Percentiles rank a stretch among this genome's conserved stretches.
Evolutionary conservation across 495 filamentous ascomycete species (phyloP).

Genomic region (Stereocaulon alpinum): DNA sequence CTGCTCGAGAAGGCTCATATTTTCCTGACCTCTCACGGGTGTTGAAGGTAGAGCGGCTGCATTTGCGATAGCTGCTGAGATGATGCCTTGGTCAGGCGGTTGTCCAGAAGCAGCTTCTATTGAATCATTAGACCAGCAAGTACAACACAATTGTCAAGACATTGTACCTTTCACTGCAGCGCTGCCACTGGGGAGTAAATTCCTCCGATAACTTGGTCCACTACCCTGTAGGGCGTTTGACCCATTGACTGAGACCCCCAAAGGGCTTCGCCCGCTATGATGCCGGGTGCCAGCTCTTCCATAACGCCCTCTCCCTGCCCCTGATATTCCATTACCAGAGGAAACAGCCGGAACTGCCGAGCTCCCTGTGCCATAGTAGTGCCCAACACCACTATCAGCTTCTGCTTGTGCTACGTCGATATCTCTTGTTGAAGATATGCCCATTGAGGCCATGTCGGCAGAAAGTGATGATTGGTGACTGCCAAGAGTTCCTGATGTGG

Average conservation of each 20-base stretch:
- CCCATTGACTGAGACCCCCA: conserved; percentile 48
- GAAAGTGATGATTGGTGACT: conserved; percentile 53
- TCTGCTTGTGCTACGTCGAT: conserved; percentile 33
- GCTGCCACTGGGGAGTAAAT: background rate
- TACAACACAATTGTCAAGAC: background rate
- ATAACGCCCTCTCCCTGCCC: conserved; percentile 69
- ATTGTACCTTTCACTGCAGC: conserved; percentile 18
- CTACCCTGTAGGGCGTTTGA: conserved; percentile 33
- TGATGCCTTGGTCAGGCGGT: conserved; percentile 59
- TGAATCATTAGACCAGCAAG: conserved; percentile 11
- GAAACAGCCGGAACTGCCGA: conserved; percentile 34
- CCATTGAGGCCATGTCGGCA: conserved; percentile 53
- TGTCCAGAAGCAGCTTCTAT: conserved; percentile 12
- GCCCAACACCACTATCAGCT: conserved; percentile 38
- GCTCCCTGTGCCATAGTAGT: conserved; percentile 47
- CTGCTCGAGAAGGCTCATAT: conserved; percentile 66
- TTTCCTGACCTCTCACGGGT: conserved; percentile 52
- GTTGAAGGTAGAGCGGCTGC: conserved; percentile 59
- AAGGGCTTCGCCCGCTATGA: conserved; percentile 53
- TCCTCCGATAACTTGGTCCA: conserved; percentile 23
- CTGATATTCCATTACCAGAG: conserved; percentile 55
- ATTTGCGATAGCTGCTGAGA: conserved; percentile 81
- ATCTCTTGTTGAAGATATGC: conserved; percentile 39
- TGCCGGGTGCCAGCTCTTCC: conserved; percentile 44
- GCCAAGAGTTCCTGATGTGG: conserved; percentile 62